phyloP scores from a whole-genome alignment of 768 basidiomycete genomes.

The Serendipita sp. region DNA sequence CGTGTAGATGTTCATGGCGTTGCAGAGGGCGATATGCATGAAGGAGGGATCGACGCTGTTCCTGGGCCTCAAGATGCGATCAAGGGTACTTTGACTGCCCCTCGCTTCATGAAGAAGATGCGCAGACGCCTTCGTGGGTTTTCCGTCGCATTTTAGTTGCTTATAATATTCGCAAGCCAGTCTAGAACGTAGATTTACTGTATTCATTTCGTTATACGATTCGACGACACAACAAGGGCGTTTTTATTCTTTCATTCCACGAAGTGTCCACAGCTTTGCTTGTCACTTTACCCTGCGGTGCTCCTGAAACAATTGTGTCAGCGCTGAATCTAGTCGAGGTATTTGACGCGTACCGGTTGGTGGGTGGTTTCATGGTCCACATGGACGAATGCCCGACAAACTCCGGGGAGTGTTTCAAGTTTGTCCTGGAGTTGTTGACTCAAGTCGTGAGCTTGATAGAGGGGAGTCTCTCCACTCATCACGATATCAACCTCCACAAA shows the following conservation, averaged over 20 bases:
- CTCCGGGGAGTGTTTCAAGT: conserved; percentile 75
- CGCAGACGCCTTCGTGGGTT: not conserved
- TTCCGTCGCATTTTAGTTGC: not conserved
- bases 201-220: not conserved
- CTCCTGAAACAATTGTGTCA: conserved; percentile 10
- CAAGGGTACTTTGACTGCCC: not conserved
- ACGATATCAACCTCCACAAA: conserved; percentile 95
- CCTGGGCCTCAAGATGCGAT: not conserved
- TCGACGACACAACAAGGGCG: not conserved
- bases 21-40: not conserved
- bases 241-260: not conserved
- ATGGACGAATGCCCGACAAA: conserved; percentile 87
- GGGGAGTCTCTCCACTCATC: conserved; percentile 72
- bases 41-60: not conserved
- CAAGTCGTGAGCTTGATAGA: conserved; percentile 73
- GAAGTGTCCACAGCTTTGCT: not conserved
- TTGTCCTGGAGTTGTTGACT: conserved; percentile 76
- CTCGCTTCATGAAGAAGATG: not conserved
- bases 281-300: conserved; percentile 9
- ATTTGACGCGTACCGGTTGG: conserved; percentile 27
- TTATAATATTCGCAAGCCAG: not conserved
- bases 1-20: not conserved
- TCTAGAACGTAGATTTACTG: not conserved
- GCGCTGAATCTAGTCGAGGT: not conserved
- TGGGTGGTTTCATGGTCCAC: conserved; percentile 92